Base-by-base conservation (phyloP, 441 rosid species). In the Erysimum cheiri region DNA sequence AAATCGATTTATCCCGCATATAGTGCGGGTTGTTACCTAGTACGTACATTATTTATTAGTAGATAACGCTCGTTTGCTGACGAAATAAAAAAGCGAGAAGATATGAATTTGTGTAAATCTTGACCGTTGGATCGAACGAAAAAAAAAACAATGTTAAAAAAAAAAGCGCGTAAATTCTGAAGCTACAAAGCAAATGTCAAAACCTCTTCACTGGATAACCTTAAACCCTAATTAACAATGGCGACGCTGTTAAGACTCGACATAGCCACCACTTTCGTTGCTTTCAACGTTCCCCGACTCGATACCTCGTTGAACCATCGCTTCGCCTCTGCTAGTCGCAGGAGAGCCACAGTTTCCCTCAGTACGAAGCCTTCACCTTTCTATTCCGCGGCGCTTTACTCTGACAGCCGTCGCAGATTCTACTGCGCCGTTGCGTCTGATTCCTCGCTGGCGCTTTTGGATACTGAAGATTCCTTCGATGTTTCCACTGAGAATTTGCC, bases 401-500 rank as follows among this genome's bases (percentile, higher is more conserved):
- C 79, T 54, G 19, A 10, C 43, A 54, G 39, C 54, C 78, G 84
- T 68, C 69, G 79, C 49, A 69, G 80, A 67, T 73, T 72, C 54
- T 75, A 74, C 82, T 76, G 88, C 9, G 78, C 65, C 17, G 71
- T 84, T 2, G 85, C 71, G 15, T 64, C 84, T 3, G 74, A 89
- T 71, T 50, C 89, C 22, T 60, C 89, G 29, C 66, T 89, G 3
- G 77, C 87, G n/a, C 37, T 85, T 11, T 61, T 82, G 17, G 89
- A 87, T 44, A 69, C 77, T 24, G 95, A 86, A 33, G 88, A 85
- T 53, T 75, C 82, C 29, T 33, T 44, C 24, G 95, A 85, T 52
- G 62, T 83, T 68, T 28, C 78, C 67, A 74, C 85, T 11, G 84
- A 87, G 71, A 83, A 79, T 60, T 77, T 86, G 1, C 88, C 90